Evolutionary conservation across 129 eudicot genomes (phyloP).

Genomic region (Flaveria robusta): DNA sequence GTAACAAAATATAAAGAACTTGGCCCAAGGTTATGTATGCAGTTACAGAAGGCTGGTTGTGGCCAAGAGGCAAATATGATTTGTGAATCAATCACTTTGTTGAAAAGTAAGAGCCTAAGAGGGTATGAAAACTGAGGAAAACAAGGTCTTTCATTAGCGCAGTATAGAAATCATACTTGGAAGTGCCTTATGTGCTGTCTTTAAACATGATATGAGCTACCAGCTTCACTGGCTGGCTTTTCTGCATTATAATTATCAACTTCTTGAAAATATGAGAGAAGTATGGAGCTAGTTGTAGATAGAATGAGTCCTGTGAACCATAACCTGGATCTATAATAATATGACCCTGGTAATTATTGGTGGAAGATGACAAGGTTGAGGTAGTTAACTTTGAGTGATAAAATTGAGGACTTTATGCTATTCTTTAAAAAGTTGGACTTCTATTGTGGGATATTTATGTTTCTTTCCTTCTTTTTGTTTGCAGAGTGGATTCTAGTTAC

Average conservation of each 20-base stretch:
- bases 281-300: background rate
- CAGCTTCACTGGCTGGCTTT: constrained; percentile 9
- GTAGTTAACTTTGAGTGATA: constrained; percentile 7
- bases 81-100: background rate
- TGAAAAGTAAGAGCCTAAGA: background rate
- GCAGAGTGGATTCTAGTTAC: background rate
- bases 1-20: too few species aligned
- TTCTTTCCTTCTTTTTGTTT: background rate
- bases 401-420: background rate
- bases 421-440: background rate
- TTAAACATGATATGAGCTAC: constrained; percentile 17
- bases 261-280: background rate
- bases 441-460: background rate
- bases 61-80: constrained; percentile 7
- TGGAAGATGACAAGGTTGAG: background rate
- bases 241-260: constrained; percentile 14
- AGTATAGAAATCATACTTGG: background rate
- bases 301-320: background rate
- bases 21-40: background rate
- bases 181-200: background rate
- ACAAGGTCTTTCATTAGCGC: background rate
- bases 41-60: background rate
- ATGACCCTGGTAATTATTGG: background rate
- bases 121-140: background rate
- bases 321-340: background rate